phyloP scores from a whole-genome alignment of 305 asterid genomes.

The Solanum hybrid region DNA sequence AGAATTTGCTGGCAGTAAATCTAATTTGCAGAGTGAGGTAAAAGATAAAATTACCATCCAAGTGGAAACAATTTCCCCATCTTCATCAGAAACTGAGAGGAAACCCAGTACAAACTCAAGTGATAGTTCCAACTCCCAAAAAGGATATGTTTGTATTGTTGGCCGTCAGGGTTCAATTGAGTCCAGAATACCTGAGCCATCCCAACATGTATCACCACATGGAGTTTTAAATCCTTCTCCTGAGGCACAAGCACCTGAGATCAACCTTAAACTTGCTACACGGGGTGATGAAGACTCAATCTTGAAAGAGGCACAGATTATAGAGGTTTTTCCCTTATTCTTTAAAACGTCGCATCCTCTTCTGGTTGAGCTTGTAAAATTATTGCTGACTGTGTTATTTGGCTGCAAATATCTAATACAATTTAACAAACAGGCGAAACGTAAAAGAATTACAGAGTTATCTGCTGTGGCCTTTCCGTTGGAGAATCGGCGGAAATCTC shows the following conservation, averaged over 20 bases:
- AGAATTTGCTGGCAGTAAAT: constrained; percentile 25
- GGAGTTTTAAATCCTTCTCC: constrained; percentile 19
- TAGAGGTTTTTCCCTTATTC: constrained; percentile 51
- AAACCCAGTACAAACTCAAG: constrained; percentile 14
- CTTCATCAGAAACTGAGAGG: constrained; percentile 34
- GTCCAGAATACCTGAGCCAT: constrained; percentile 20
- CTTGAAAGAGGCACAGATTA: constrained; percentile 78
- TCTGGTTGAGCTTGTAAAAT: constrained; percentile 2
- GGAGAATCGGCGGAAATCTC: constrained; percentile 43
- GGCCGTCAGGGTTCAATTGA: constrained; percentile 25
- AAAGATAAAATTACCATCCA: constrained; percentile 20
- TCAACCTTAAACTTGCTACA: constrained; percentile 24
- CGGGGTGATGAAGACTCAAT: constrained; percentile 71
- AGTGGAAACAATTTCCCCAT: constrained; percentile 20
- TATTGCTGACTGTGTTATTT: neutral
- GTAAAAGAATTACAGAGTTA: constrained; percentile 60
- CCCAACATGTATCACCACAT: constrained; percentile 22
- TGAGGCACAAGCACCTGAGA: constrained; percentile 27
- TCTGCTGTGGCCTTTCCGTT: constrained; percentile 32
- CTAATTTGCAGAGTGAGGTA: constrained; percentile 25
- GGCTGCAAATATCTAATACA: constrained; percentile 29
- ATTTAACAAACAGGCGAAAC: constrained; percentile 70
- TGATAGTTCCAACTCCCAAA: constrained; percentile 19
- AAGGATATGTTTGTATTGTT: constrained; percentile 15
- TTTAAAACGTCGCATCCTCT: neutral